Evolutionary conservation across 768 basidiomycete species (phyloP), one percentile per base, ranked within the genome.

Genomic region (Lyophyllum semitale): DNA sequence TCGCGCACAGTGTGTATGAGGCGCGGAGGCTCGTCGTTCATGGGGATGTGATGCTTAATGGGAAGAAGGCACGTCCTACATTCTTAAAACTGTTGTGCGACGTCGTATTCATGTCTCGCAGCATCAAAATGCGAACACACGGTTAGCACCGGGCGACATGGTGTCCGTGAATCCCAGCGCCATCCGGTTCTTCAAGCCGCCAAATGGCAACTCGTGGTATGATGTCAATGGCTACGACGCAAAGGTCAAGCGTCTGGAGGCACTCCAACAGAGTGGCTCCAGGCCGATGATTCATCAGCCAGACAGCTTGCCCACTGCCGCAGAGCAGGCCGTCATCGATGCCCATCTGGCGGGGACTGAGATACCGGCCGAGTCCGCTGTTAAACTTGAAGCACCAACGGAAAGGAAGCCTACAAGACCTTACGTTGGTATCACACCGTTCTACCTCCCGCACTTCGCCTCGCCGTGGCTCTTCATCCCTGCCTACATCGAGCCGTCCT

Each of bases 401-500:
- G 32, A 45, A 26, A n/a, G 51, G 48, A 47, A 51, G 38, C 27
- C 53, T 57, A 49, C 23, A 18, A 44, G 33, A 15, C 51, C 51
- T 20, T 33, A 57, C 57, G 64, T 38, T 55, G n/a, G 60, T 0
- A 70, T 84, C 38, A 92, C 88, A 23, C 87, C 88, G 8, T 98
- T 98, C 80, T 74, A 83, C 66, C 87, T 97, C 9, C 97, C 97
- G 0, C 76, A 82, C 32, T 97, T 87, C 66, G 91, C 95, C 11
- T 83, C 93, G 0, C 95, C 97, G 0, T 91, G 89, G 79, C 78
- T 98, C 37, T 98, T 97, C 79, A 83, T 98, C 59, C 97, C 97
- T 4, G 87, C 93, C 0, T 95, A 94, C 69, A 81, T 94, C 40
- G 90, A 94, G 61, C 82, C 85, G 5, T 89, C 84, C 53, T 98